Evolutionary conservation across 345 rosid genomes (phyloP).

Genomic region (Camelina sativa): DNA sequence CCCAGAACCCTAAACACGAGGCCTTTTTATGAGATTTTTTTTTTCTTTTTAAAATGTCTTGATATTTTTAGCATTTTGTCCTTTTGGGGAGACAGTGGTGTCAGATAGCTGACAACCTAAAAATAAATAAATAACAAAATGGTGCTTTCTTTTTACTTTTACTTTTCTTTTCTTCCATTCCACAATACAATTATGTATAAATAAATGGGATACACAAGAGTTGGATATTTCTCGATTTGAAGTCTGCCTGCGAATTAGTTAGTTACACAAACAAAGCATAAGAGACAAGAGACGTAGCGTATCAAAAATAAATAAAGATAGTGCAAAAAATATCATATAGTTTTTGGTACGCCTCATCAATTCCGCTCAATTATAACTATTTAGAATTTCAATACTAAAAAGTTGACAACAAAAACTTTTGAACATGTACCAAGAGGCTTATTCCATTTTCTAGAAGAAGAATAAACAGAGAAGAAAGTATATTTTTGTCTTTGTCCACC

Average conservation of each 20-base stretch:
- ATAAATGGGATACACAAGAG: background rate
- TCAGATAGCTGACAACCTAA: constrained; percentile 39
- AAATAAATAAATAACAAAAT: constrained; percentile 2
- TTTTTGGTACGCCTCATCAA: constrained; percentile 1
- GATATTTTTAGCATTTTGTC: constrained; percentile 40
- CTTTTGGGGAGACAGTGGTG: constrained; percentile 35
- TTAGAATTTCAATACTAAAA: background rate
- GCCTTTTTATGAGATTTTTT: background rate
- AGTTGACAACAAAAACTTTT: background rate
- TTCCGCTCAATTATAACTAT: background rate
- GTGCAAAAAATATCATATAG: background rate
- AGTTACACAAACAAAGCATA: background rate
- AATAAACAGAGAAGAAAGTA: background rate
- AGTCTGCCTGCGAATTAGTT: background rate
- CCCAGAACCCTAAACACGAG: constrained; percentile 9
- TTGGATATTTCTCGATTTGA: background rate
- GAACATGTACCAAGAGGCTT: background rate
- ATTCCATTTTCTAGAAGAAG: background rate
- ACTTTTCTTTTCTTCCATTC: background rate
- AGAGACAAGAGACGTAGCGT: constrained; percentile 5
- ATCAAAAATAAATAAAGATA: background rate
- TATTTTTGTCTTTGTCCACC: background rate
- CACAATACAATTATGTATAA: background rate
- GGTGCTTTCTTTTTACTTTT: background rate
- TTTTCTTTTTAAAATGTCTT: background rate